Conservation (phyloP, 129 eudicot species). For the Dittrichia graveolens region DNA sequence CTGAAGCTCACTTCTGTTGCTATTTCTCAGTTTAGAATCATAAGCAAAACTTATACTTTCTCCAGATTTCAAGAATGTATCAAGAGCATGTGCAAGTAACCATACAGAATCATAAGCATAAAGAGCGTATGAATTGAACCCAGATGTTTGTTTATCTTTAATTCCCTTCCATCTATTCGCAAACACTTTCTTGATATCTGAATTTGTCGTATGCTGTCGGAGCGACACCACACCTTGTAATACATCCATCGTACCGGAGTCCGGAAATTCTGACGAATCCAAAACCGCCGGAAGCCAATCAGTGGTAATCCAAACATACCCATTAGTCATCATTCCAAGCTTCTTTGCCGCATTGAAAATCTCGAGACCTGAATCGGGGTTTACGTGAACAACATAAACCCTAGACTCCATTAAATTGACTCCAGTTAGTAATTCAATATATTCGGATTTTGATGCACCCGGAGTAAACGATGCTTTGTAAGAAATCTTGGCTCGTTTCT, state of each 20-base stretch:
- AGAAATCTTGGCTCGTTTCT: constrained; percentile 66
- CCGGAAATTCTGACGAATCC: constrained; percentile 56
- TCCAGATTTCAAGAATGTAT: constrained; percentile 50
- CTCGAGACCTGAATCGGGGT: constrained; percentile 77
- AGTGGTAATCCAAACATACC: constrained; percentile 90
- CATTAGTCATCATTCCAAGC: constrained; percentile 73
- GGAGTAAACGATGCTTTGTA: constrained; percentile 80
- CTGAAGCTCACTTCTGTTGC: constrained; percentile 46
- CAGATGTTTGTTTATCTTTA: constrained; percentile 42
- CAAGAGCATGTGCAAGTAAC: constrained; percentile 89
- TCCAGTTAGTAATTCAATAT: constrained; percentile 49
- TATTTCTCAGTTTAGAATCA: constrained; percentile 51
- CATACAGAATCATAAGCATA: constrained; percentile 93
- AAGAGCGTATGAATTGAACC: constrained; percentile 73
- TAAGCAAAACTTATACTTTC: constrained; percentile 55
- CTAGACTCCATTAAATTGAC: constrained; percentile 83
- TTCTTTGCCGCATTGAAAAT: constrained; percentile 62
- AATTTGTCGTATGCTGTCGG: constrained; percentile 71
- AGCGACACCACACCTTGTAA: constrained; percentile 80
- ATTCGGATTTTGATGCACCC: constrained; percentile 48
- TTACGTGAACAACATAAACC: constrained; percentile 85
- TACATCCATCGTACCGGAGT: constrained; percentile 47
- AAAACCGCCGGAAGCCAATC: constrained; percentile 90
- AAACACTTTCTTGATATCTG: constrained; percentile 48
- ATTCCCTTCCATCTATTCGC: constrained; percentile 48